phyloP scores from a whole-genome alignment of 768 basidiomycete species.

The Termitomyces sp. region DNA sequence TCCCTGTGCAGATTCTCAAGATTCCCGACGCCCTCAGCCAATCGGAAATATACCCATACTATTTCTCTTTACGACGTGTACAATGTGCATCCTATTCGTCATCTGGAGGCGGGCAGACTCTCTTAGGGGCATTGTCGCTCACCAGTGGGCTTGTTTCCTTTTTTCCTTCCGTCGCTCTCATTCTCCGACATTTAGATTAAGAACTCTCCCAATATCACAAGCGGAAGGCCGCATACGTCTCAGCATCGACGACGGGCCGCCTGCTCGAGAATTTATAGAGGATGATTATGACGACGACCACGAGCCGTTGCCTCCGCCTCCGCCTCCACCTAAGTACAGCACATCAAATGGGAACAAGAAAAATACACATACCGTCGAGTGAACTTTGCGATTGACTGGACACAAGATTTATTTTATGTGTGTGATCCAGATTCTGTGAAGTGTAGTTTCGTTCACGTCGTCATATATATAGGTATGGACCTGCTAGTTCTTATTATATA shows the following conservation, averaged over 20 bases:
- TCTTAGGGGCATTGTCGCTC: constrained; percentile 56
- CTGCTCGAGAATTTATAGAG: constrained; percentile 59
- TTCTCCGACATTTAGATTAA: constrained; percentile 38
- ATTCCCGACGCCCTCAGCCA: constrained; percentile 60
- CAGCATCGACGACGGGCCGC: constrained; percentile 68
- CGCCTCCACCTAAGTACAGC: background rate
- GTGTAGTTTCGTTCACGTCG: background rate
- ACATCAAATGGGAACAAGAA: background rate
- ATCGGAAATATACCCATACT: constrained; percentile 54
- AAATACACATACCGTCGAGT: background rate
- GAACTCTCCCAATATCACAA: constrained; percentile 40
- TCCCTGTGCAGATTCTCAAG: constrained; percentile 47
- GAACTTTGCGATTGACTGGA: background rate
- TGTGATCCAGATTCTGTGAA: background rate
- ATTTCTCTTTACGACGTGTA: constrained; percentile 56
- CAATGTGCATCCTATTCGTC: constrained; percentile 54
- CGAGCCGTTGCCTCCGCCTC: constrained; percentile 19
- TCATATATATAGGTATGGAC: background rate
- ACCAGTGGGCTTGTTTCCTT: constrained; percentile 41
- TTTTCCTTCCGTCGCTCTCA: background rate
- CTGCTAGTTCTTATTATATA: background rate
- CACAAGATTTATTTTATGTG: background rate
- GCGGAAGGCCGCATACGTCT: constrained; percentile 61
- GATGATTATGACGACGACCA: constrained; percentile 46
- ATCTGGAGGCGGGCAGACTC: constrained; percentile 60